Evolutionary conservation across 2,329 filamentous ascomycete species (phyloP).

Genomic region (Sclerotinia glacialis): DNA sequence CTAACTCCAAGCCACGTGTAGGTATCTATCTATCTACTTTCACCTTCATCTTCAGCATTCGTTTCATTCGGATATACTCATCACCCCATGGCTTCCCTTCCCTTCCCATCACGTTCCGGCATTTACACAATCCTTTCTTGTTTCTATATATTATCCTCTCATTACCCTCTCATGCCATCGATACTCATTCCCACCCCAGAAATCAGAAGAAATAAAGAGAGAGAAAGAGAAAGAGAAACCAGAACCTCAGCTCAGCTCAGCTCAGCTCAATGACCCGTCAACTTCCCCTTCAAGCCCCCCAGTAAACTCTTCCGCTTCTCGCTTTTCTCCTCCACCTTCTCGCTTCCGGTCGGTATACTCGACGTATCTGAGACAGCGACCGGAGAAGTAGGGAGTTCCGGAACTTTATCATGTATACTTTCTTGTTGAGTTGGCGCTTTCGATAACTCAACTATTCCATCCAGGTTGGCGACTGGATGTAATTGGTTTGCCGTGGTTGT

Average conservation of each 20-base stretch:
- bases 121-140: neutral
- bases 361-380: neutral
- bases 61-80: neutral
- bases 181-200: no score
- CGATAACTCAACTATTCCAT: slow-evolving; percentile 11
- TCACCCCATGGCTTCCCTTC: no score
- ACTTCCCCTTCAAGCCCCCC: slow-evolving; percentile 19
- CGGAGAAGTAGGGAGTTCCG: neutral
- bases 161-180: neutral
- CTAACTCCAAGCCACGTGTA: neutral
- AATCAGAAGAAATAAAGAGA: no score
- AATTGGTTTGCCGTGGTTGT: neutral
- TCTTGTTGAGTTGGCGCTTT: slow-evolving; percentile 16
- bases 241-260: neutral
- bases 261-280: neutral
- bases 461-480: neutral
- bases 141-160: no score
- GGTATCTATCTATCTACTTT: neutral
- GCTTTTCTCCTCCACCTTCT: neutral
- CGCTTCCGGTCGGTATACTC: neutral
- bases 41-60: neutral
- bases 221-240: no score
- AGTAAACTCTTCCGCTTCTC: slow-evolving; percentile 15
- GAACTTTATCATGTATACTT: slow-evolving; percentile 1
- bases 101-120: neutral